Conservation (phyloP, 768 basidiomycete genomes). For the Tricholoma terreum region DNA sequence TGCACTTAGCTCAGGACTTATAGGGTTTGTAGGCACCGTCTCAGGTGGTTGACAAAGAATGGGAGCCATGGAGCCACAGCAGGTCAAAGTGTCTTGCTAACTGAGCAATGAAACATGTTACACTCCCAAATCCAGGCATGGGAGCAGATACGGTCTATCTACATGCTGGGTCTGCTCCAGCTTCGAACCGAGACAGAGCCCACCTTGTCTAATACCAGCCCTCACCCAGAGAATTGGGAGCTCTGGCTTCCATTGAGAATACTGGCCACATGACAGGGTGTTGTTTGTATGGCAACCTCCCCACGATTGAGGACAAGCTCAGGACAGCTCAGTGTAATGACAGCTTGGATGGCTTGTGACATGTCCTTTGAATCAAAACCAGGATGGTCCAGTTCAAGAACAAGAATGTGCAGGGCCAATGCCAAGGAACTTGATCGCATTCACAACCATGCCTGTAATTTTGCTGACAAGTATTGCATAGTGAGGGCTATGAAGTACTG, state of each 20-base stretch:
- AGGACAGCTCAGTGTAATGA: constrained; percentile 20
- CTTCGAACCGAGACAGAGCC: constrained; percentile 1
- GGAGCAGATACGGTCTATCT: constrained; percentile 12
- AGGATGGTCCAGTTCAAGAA: constrained; percentile 4
- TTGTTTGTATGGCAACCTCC: not conserved
- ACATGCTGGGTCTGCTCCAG: constrained; percentile 16
- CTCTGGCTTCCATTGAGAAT: constrained; percentile 12
- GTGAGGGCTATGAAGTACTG: not conserved
- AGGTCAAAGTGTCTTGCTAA: constrained; percentile 3
- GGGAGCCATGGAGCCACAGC: not conserved
- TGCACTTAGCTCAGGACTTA: not conserved
- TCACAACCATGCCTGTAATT: not conserved
- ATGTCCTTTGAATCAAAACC: constrained; percentile 16
- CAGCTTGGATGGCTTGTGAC: constrained; percentile 15
- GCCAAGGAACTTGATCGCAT: constrained; percentile 17
- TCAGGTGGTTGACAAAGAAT: not conserved
- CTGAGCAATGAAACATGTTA: constrained; percentile 11
- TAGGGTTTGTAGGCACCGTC: not conserved
- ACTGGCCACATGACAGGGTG: not conserved
- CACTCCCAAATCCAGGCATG: constrained; percentile 6
- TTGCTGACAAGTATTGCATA: not conserved
- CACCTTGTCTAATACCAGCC: not conserved
- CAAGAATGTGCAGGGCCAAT: constrained; percentile 21
- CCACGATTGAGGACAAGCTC: constrained; percentile 16
- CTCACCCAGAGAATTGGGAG: constrained; percentile 8